These are phyloP conservation scores for Rhodotorula toruloides DNA, from an alignment of 768 basidiomycete species.

Conservation along the genomic window DNA sequence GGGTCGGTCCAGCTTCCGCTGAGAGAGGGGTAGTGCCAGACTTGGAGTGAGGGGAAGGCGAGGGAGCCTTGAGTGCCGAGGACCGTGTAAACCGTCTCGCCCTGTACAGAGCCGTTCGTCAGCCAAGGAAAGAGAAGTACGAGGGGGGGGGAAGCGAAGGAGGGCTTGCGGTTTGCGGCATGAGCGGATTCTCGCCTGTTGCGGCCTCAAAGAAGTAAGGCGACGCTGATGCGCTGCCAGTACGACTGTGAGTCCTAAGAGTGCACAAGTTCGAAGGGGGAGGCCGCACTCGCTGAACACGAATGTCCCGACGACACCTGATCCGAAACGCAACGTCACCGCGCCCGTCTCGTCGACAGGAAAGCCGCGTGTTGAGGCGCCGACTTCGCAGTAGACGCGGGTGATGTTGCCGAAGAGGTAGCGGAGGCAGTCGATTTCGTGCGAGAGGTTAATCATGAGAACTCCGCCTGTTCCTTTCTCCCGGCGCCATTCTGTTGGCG, in stretches of 20 bases:
- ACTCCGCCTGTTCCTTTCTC: conserved; percentile 1
- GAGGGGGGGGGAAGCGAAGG: not conserved
- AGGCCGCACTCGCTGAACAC: conserved; percentile 38
- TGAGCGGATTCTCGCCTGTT: conserved; percentile 40
- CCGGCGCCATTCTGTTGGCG: conserved; percentile 20
- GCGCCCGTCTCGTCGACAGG: conserved; percentile 40
- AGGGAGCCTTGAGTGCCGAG: conserved; percentile 32
- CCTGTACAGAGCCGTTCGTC: not conserved
- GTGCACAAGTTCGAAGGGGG: not conserved
- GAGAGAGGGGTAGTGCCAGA: conserved; percentile 17
- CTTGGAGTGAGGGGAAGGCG: conserved; percentile 26
- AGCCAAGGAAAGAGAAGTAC: not conserved
- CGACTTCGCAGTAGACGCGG: conserved; percentile 32
- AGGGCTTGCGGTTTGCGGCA: conserved; percentile 4
- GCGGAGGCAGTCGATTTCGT: conserved; percentile 33
- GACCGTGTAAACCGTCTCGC: conserved; percentile 31
- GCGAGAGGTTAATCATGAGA: conserved; percentile 32
- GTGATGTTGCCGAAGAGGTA: conserved; percentile 34
- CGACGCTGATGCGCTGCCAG: conserved; percentile 33
- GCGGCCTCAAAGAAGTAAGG: conserved; percentile 35
- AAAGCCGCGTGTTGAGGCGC: conserved; percentile 21
- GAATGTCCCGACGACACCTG: conserved; percentile 38
- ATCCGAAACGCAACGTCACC: conserved; percentile 30
- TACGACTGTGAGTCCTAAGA: not conserved
- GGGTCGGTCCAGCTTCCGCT: conserved; percentile 15